Conservation (phyloP, 345 rosid species). For the Stellera chamaejasme region DNA sequence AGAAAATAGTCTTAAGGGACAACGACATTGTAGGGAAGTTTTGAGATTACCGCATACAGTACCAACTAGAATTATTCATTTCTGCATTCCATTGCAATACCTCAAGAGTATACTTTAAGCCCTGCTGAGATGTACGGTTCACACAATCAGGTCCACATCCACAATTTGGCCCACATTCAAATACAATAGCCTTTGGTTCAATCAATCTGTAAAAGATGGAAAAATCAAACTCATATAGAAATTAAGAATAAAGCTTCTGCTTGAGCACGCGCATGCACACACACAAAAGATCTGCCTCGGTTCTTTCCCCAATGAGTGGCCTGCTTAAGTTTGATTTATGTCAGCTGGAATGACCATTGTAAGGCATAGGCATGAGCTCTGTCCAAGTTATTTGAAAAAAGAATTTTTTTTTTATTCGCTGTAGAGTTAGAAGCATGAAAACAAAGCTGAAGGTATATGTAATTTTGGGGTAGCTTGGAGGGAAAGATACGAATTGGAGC, state of each 20-base stretch:
- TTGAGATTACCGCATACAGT: neutral
- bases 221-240: slow-evolving; percentile 1
- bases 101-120: slow-evolving; percentile 46
- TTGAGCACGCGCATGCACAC: too few relatives aligned
- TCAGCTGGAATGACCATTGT: too few relatives aligned
- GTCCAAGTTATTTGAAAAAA: too few relatives aligned
- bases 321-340: too few relatives aligned
- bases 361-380: too few relatives aligned
- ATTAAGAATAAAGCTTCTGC: neutral
- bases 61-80: neutral
- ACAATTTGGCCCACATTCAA: slow-evolving; percentile 65
- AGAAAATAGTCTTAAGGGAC: neutral
- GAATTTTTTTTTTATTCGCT: too few relatives aligned
- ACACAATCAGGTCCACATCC: slow-evolving; percentile 54
- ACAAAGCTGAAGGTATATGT: too few relatives aligned
- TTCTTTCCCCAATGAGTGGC: too few relatives aligned
- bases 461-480: too few relatives aligned
- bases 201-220: slow-evolving; percentile 24
- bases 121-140: slow-evolving; percentile 51
- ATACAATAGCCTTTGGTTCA: slow-evolving; percentile 52
- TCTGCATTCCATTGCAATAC: slow-evolving; percentile 12
- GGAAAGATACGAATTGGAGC: too few relatives aligned
- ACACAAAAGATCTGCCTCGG: too few relatives aligned
- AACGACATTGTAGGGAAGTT: neutral
- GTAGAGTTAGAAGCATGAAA: too few relatives aligned